Conservation (phyloP, 78 protist genomes). For the Protostelium mycophagum region DNA sequence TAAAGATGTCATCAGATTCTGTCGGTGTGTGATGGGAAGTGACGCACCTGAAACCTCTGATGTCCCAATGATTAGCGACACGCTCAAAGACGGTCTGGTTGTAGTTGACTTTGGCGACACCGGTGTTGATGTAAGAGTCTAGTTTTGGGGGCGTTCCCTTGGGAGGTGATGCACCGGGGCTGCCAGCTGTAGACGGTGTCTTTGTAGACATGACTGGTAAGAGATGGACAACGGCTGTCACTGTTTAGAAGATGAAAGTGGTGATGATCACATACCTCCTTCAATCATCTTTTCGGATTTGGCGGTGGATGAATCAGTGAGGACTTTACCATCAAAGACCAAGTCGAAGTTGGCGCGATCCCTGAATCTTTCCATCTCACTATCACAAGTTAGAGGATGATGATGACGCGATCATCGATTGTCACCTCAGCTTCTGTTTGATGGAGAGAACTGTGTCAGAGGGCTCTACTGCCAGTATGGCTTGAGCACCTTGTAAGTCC, state of each 20-base stretch:
- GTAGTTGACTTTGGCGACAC: not conserved
- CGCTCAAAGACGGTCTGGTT: not conserved
- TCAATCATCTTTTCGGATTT: not conserved
- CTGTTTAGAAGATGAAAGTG: not conserved
- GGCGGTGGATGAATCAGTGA: not conserved
- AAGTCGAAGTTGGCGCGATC: not conserved
- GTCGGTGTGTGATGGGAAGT: no score
- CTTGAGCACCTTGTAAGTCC: not conserved
- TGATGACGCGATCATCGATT: not conserved
- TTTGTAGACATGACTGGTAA: not conserved
- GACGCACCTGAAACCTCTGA: slow-evolving; percentile 1
- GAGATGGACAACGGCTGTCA: not conserved
- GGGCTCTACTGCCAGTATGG: not conserved
- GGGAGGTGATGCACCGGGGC: not conserved
- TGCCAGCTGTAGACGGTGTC: no score
- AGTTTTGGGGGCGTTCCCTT: not conserved
- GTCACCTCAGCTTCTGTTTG: not conserved
- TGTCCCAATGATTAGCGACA: not conserved
- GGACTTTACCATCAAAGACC: not conserved
- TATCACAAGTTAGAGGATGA: not conserved
- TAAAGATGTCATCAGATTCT: no score
- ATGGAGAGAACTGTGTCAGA: not conserved
- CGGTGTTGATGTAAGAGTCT: not conserved
- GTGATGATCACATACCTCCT: not conserved
- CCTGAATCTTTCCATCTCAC: not conserved